Conservation (phyloP, 306 rosid genomes). For the Vigna mungo region DNA sequence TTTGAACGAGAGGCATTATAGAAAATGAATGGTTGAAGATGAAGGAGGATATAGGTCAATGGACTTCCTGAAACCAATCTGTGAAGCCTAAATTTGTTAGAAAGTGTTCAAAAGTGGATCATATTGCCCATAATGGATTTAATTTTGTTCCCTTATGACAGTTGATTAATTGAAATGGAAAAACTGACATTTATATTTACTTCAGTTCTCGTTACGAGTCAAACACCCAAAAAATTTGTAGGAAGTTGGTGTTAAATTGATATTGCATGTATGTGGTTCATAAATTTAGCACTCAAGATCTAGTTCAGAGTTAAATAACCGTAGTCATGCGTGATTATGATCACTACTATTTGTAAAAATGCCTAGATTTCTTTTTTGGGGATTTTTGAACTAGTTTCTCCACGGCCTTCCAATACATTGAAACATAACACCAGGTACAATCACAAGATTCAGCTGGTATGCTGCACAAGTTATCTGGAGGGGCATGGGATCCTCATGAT, state of each 20-base stretch:
- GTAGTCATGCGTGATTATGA: not conserved
- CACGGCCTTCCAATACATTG: not conserved
- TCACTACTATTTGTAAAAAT: constrained; percentile 8
- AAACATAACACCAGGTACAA: constrained; percentile 66
- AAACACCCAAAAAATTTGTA: not conserved
- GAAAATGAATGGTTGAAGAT: constrained; percentile 36
- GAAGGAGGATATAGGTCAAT: constrained; percentile 35
- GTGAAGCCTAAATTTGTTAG: constrained; percentile 8
- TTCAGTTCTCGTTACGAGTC: constrained; percentile 1
- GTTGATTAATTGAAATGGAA: constrained; percentile 34
- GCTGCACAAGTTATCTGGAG: constrained; percentile 87
- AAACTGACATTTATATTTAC: constrained; percentile 16
- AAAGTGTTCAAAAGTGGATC: not conserved
- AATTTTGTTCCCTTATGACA: constrained; percentile 14
- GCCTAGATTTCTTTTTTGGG: constrained; percentile 2
- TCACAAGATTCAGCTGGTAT: constrained; percentile 86
- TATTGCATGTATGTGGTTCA: not conserved
- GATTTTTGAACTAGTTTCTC: constrained; percentile 47
- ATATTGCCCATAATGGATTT: constrained; percentile 18
- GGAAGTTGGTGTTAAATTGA: constrained; percentile 19
- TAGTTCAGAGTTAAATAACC: constrained; percentile 28
- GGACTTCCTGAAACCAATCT: constrained; percentile 25
- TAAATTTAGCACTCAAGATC: constrained; percentile 6
- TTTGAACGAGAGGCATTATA: constrained; percentile 22
- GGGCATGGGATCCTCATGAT: constrained; percentile 99